phyloP scores from a whole-genome alignment of 306 rosid genomes.

The Elaeagnus macrophylla region DNA sequence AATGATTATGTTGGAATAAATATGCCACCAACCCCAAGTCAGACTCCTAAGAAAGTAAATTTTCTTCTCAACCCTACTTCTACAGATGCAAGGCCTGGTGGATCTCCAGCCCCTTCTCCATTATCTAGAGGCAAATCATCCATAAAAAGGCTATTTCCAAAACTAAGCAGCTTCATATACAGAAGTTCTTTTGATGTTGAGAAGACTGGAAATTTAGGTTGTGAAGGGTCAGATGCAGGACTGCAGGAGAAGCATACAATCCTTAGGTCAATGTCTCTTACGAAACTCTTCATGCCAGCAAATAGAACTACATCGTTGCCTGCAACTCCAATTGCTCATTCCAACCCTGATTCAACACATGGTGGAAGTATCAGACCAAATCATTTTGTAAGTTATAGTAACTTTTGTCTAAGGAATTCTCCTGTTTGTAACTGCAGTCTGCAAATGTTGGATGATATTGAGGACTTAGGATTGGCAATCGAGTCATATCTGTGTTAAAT shows the following conservation, averaged over 20 bases:
- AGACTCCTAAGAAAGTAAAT: constrained; percentile 68
- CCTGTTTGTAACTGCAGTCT: too few relatives aligned
- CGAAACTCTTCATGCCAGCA: constrained; percentile 59
- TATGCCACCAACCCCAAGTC: constrained; percentile 72
- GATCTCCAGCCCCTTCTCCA: constrained; percentile 38
- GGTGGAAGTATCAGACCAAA: constrained; percentile 42
- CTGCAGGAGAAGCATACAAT: constrained; percentile 51
- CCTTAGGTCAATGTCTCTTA: constrained; percentile 62
- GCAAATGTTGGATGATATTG: too few relatives aligned
- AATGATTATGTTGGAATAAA: constrained; percentile 53
- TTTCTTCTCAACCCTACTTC: constrained; percentile 56
- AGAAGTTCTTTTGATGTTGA: constrained; percentile 58
- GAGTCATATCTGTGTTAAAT: too few relatives aligned
- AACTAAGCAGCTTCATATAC: constrained; percentile 47
- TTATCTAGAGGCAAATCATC: constrained; percentile 58
- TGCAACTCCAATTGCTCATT: constrained; percentile 54
- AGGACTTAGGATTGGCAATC: too few relatives aligned
- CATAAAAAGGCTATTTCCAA: constrained; percentile 56
- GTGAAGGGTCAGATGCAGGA: constrained; percentile 44
- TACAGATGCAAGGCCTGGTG: constrained; percentile 38
- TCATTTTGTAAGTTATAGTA: constrained; percentile 44
- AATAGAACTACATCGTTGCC: constrained; percentile 84
- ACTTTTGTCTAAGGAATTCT: neutral
- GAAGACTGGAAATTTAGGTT: constrained; percentile 29
- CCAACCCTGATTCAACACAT: constrained; percentile 42